These are phyloP conservation scores for Diutina ranongensis DNA, from an alignment of 1,139 yeast genomes.

Conservation along the genomic window DNA sequence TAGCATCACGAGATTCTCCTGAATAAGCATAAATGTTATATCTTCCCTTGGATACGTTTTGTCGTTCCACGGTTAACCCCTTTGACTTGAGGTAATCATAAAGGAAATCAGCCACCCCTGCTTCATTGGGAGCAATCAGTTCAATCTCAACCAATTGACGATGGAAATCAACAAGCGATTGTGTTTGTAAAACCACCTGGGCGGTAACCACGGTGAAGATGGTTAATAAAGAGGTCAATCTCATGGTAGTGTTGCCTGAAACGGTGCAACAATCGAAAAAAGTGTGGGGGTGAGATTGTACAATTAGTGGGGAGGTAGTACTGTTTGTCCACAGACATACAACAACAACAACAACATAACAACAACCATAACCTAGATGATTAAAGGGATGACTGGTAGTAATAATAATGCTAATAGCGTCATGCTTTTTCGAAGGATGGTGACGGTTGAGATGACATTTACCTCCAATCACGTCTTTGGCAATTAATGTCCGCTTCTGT, in stretches of 20 bases:
- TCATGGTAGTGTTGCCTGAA: too few species aligned
- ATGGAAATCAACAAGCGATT: conserved; percentile 18
- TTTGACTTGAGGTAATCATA: conserved; percentile 18
- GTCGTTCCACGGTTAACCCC: conserved; percentile 43
- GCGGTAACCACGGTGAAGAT: neutral
- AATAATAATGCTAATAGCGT: too few species aligned
- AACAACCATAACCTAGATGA: too few species aligned
- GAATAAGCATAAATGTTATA: conserved; percentile 49
- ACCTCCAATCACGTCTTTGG: too few species aligned
- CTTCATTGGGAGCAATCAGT: conserved; percentile 26
- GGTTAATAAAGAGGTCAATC: neutral
- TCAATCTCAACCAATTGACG: conserved; percentile 22
- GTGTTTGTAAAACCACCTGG: neutral
- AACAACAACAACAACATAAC: too few species aligned
- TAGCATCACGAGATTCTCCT: conserved; percentile 34
- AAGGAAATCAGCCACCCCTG: conserved; percentile 15
- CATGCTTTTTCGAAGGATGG: too few species aligned
- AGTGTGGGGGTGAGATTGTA: neutral
- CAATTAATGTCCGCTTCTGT: too few species aligned
- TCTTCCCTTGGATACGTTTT: conserved; percentile 17
- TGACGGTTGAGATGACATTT: too few species aligned
- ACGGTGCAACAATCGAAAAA: neutral
- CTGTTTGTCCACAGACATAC: too few species aligned
- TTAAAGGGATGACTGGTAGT: too few species aligned
- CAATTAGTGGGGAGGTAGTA: too few species aligned